These are phyloP conservation scores for Komagataella populi DNA, from an alignment of 805 yeast species.

Conservation along the genomic window DNA sequence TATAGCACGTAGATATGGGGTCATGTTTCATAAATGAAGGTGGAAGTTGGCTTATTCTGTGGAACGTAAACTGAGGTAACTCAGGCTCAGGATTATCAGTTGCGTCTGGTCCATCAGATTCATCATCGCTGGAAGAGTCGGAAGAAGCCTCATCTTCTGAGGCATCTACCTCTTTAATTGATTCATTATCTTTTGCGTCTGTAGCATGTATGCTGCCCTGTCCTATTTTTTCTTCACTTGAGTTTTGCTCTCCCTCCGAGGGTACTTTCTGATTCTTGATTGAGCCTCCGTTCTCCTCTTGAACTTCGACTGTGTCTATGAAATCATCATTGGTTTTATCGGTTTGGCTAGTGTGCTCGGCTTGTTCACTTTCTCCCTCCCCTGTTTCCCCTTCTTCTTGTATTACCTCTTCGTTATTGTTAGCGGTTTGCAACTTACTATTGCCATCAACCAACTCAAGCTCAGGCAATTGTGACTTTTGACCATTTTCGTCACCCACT, in stretches of 20 bases:
- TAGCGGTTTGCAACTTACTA: background rate
- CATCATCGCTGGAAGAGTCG: constrained; percentile 1
- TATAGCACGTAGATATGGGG: constrained; percentile 58
- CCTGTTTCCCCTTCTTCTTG: background rate
- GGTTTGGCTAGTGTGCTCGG: background rate
- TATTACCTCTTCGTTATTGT: background rate
- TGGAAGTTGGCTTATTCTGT: constrained; percentile 58
- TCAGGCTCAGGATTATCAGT: constrained; percentile 31
- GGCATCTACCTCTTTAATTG: constrained; percentile 4
- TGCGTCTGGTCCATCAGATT: constrained; percentile 9
- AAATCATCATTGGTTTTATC: background rate
- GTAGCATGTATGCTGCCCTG: constrained; percentile 1
- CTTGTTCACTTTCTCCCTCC: background rate
- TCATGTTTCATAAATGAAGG: constrained; percentile 58
- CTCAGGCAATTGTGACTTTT: background rate
- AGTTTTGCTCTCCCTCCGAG: background rate
- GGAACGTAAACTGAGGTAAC: constrained; percentile 66
- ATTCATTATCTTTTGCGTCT: constrained; percentile 4
- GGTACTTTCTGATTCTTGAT: background rate
- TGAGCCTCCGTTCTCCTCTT: background rate
- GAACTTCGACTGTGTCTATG: background rate
- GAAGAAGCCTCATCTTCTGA: constrained; percentile 20
- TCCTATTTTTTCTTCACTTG: background rate
- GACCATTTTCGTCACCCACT: background rate
- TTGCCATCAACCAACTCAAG: background rate